Evolutionary conservation across 768 basidiomycete species (phyloP).

Genomic region (Serendipita indica): DNA sequence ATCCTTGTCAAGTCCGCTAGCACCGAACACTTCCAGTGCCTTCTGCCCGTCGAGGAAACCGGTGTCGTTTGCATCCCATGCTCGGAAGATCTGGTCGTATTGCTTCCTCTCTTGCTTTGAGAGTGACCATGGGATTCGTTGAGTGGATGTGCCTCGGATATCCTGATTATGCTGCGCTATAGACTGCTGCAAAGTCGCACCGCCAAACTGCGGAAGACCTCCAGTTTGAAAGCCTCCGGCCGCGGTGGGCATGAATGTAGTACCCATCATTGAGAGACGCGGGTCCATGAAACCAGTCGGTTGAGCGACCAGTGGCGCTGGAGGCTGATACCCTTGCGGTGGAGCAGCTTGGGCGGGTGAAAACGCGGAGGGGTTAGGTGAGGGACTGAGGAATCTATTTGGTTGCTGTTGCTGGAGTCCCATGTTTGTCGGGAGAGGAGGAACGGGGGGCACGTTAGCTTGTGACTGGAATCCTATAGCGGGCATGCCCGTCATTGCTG

Average conservation of each 20-base stretch:
- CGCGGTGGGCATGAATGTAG: slow-evolving; percentile 76
- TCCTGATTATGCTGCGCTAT: slow-evolving; percentile 79
- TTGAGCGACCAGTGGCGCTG: slow-evolving; percentile 45
- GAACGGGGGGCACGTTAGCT: slow-evolving; percentile 44
- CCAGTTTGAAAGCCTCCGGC: slow-evolving; percentile 40
- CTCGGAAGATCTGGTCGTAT: slow-evolving; percentile 90
- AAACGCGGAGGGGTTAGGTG: slow-evolving; percentile 28
- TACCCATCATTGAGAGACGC: slow-evolving; percentile 76
- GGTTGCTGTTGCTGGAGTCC: slow-evolving; percentile 20
- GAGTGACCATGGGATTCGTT: slow-evolving; percentile 73
- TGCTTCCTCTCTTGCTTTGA: slow-evolving; percentile 87
- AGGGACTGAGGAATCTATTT: slow-evolving; percentile 36
- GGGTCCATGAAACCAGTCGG: slow-evolving; percentile 73
- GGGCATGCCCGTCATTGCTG: slow-evolving; percentile 20
- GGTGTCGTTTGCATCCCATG: slow-evolving; percentile 73
- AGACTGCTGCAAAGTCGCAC: slow-evolving; percentile 49
- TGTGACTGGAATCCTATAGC: slow-evolving; percentile 18
- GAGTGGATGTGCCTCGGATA: slow-evolving; percentile 46
- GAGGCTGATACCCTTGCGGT: slow-evolving; percentile 37
- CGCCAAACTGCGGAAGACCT: slow-evolving; percentile 47
- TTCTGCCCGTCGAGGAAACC: slow-evolving; percentile 79
- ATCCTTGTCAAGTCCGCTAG: slow-evolving; percentile 76
- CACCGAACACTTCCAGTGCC: slow-evolving; percentile 86
- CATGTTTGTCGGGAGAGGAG: slow-evolving; percentile 46
- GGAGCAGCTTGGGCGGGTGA: slow-evolving; percentile 21